phyloP scores from a whole-genome alignment of 2,329 filamentous ascomycete genomes.

The Aureobasidium mangrovei region DNA sequence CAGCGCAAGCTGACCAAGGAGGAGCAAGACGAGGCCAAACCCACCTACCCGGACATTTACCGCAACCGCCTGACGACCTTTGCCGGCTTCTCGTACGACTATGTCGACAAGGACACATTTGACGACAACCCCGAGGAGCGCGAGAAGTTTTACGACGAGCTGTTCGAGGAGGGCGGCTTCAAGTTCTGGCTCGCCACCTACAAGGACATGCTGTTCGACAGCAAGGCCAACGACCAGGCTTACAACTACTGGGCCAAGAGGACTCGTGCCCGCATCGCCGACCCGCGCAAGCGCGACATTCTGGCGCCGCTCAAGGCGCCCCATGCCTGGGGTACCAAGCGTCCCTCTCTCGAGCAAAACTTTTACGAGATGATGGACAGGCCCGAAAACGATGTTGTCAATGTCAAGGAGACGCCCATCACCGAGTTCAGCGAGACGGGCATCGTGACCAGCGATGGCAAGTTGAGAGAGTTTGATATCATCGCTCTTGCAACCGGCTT shows the following conservation, averaged over 20 bases:
- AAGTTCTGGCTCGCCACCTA: conserved; percentile 37
- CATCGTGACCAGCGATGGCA: conserved; percentile 34
- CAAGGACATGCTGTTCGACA: conserved; percentile 33
- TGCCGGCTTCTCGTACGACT: conserved; percentile 52
- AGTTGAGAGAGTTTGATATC: conserved; percentile 36
- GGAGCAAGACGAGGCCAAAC: conserved; percentile 42
- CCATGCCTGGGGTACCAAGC: conserved; percentile 39
- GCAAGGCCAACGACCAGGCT: conserved; percentile 34
- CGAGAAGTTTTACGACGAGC: conserved; percentile 35
- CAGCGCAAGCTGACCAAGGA: conserved; percentile 39
- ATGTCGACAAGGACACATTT: conserved; percentile 45
- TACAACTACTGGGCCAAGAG: conserved; percentile 42
- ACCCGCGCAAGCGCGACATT: conserved; percentile 37
- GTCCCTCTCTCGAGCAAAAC: conserved; percentile 39
- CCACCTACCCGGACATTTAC: conserved; percentile 42
- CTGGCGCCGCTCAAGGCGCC: conserved; percentile 37
- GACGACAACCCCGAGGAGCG: conserved; percentile 35
- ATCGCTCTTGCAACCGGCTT: conserved; percentile 41
- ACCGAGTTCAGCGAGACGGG: conserved; percentile 36
- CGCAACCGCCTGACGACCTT: conserved; percentile 44
- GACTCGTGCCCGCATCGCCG: conserved; percentile 34
- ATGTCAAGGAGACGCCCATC: conserved; percentile 36
- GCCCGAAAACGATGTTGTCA: conserved; percentile 35
- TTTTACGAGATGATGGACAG: conserved; percentile 39
- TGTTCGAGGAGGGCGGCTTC: conserved; percentile 32